A percentile compares a stretch with the other conserved stretches of the same genome.
Conservation (phyloP, 257 asterid species). For the Gardenia jasminoides region DNA sequence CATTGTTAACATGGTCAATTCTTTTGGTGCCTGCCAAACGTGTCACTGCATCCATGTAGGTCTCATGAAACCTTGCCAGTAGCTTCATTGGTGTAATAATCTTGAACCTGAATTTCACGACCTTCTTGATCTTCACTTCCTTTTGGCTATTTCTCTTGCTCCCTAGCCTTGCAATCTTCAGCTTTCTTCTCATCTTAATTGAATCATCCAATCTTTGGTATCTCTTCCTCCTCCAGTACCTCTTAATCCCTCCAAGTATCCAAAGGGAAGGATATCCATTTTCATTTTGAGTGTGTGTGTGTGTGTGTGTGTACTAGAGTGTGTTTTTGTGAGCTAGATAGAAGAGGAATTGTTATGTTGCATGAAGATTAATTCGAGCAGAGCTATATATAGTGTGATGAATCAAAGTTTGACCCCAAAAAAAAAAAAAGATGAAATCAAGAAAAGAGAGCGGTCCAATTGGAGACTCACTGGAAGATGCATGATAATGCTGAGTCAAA, state of each 20-base stretch:
- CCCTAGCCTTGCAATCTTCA: constrained; percentile 20
- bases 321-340: neutral
- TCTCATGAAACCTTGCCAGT: constrained; percentile 21
- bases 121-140: constrained; percentile 7
- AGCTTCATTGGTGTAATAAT: constrained; percentile 19
- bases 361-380: neutral
- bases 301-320: neutral
- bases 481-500: neutral
- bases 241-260: constrained; percentile 22
- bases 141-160: neutral
- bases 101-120: neutral
- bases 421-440: no score
- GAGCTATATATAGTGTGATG: neutral
- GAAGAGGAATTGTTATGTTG: neutral
- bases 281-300: neutral
- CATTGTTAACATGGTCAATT: constrained; percentile 2
- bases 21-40: constrained; percentile 24
- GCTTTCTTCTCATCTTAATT: constrained; percentile 12
- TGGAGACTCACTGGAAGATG: no score
- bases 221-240: constrained; percentile 23
- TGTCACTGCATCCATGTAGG: constrained; percentile 25
- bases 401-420: neutral
- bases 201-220: constrained; percentile 23
- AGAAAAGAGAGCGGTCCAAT: no score
- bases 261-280: constrained; percentile 20